These are phyloP conservation scores for Dendrobium officinale DNA, from an alignment of 106 monocot species.

Conservation along the genomic window DNA sequence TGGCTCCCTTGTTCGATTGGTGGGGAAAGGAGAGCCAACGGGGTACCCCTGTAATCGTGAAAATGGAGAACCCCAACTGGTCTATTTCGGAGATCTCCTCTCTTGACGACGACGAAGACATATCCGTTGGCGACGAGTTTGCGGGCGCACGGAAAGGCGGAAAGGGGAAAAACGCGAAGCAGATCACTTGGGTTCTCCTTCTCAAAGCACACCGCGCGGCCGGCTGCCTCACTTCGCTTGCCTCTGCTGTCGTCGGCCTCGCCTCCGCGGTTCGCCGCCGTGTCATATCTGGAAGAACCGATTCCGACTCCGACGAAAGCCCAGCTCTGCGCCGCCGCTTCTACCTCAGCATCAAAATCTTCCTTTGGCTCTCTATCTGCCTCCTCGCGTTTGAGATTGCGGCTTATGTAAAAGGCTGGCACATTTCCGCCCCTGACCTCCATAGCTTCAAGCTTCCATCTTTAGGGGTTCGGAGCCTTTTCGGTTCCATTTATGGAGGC, in stretches of 20 bases:
- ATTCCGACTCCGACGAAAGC: constrained; percentile 32
- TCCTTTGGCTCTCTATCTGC: constrained; percentile 53
- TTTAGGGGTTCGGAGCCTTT: constrained; percentile 28
- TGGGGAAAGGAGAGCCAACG: constrained; percentile 39
- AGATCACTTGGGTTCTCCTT: constrained; percentile 25
- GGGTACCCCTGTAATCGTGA: constrained; percentile 73
- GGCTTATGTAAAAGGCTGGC: constrained; percentile 74
- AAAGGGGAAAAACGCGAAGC: constrained; percentile 74
- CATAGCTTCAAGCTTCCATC: constrained; percentile 19
- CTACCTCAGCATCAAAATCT: constrained; percentile 60
- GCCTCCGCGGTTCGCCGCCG: constrained; percentile 60
- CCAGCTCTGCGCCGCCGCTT: constrained; percentile 36
- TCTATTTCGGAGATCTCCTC: constrained; percentile 39
- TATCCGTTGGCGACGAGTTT: not conserved
- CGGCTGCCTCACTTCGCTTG: constrained; percentile 64
- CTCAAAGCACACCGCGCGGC: constrained; percentile 82
- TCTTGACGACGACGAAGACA: constrained; percentile 11
- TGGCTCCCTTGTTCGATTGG: constrained; percentile 58
- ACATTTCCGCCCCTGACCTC: constrained; percentile 41
- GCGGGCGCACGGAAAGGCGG: constrained; percentile 28
- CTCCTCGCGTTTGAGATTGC: constrained; percentile 62
- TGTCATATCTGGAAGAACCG: constrained; percentile 57
- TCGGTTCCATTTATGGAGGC: constrained; percentile 43
- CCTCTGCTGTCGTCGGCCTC: constrained; percentile 34
- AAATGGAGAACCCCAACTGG: constrained; percentile 20